Base-by-base conservation (phyloP, 306 rosid species). In the Cucumis hystrix region DNA sequence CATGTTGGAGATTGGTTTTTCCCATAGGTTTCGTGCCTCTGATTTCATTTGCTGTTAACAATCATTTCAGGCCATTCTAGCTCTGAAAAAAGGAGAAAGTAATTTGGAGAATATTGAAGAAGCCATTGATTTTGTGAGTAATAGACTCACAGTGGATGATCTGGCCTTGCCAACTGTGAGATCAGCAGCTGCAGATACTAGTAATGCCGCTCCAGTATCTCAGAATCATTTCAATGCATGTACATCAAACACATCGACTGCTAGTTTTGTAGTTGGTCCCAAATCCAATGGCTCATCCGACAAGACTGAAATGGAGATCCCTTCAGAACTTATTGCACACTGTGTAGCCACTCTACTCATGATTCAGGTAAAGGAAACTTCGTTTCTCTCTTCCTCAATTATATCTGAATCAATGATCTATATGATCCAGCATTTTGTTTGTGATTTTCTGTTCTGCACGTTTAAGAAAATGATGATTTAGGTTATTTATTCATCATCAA, bases 321-420 rank as follows among this genome's bases (percentile, higher is more conserved):
- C 93, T 80, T 86, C 95, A 25, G 95, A 94, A 71, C 95, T 92
- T 55, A 90, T 92, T 75, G 87, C 91, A 81, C 90, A 85, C 77
- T 92, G 97, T 87, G 88, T 92, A 37, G 93, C 97, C 23, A 90
- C 95, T 58, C 82, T 90, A 82, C 83, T 92, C 83, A 87, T 89
- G 96, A 90, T 92, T 87, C 97, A 92, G 98, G 98, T 92, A 86
- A 43, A 35, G 11, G 47, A 18, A 37, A 35, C 30, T 56, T 49
- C 28, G 21, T 75, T 57, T 20, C 30, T 14, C 14, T 20, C 61
- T 52, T 52, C n/a, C 45, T 51, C 30, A 14, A 16, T 73, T 73
- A 49, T 30, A 16, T 18, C 2, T 13, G 74, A 64, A 37, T 20
- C 74, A 40, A 20, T 68, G 18, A 39, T n/a, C 18, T 39, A 11